Evolutionary conservation across 1,284 basidiomycete species (phyloP).

Genomic region (Austropuccinia psidii): DNA sequence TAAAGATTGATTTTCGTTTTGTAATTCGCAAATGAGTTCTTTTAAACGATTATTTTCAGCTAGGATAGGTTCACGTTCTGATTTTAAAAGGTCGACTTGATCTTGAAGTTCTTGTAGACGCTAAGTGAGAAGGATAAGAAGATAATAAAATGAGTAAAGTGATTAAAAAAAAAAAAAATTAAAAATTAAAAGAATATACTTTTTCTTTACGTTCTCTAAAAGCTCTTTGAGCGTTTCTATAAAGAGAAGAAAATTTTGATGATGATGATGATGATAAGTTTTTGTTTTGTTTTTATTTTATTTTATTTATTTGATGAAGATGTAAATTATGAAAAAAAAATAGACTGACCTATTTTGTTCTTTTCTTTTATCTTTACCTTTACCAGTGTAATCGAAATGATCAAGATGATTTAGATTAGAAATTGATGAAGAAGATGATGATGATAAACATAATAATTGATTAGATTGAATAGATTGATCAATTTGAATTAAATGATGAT

Average conservation of each 20-base stretch:
- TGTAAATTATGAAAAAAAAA: neutral
- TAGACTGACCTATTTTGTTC: neutral
- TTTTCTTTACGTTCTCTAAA: slow-evolving; percentile 13
- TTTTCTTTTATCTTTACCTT: neutral
- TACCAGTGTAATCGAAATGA: neutral
- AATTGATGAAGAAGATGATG: neutral
- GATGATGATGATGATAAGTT: no score
- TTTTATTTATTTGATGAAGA: neutral
- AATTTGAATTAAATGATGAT: neutral
- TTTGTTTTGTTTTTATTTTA: no score
- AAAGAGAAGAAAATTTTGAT: neutral
- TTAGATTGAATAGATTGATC: neutral
- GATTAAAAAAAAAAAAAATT: neutral
- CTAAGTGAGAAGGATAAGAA: neutral
- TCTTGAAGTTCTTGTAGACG: slow-evolving; percentile 3
- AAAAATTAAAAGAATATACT: neutral
- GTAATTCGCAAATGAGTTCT: neutral
- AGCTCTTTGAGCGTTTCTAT: slow-evolving; percentile 1
- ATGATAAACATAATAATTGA: neutral
- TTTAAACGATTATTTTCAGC: neutral
- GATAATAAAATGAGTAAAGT: neutral
- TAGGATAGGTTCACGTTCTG: neutral
- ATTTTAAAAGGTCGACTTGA: neutral
- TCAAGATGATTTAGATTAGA: neutral
- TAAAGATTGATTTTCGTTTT: neutral